Conservation (phyloP, 2,329 filamentous ascomycete species). For the Ascochyta koolunga region DNA sequence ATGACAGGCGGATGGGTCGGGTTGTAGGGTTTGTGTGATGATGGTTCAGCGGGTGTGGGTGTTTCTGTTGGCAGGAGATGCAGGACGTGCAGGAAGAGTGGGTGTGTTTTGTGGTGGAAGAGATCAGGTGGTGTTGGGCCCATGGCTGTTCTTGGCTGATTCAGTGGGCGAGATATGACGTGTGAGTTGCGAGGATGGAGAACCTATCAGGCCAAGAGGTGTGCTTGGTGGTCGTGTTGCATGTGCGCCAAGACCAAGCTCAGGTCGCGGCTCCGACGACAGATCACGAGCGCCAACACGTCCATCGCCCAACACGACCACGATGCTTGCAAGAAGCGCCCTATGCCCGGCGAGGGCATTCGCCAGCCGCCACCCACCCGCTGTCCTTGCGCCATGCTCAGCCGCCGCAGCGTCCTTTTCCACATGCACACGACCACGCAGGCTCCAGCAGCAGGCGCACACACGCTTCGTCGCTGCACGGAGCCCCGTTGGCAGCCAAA, state of each 20-base stretch:
- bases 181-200: conserved; percentile 3
- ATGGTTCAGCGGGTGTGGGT: no score
- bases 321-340: conserved; percentile 41
- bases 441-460: conserved; percentile 27
- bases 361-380: conserved; percentile 35
- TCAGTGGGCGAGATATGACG: conserved; percentile 17
- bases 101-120: conserved; percentile 1
- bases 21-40: neutral
- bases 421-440: conserved; percentile 35
- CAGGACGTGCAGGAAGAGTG: neutral
- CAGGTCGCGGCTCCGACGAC: conserved; percentile 9
- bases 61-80: neutral
- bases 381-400: conserved; percentile 31
- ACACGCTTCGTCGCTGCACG: conserved; percentile 17
- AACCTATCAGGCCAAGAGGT: neutral
- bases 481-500: conserved; percentile 11
- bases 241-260: conserved; percentile 13
- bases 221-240: neutral
- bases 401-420: conserved; percentile 35
- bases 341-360: conserved; percentile 42
- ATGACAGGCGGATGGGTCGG: neutral
- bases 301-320: conserved; percentile 13
- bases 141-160: conserved; percentile 10
- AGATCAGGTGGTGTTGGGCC: conserved; percentile 1
- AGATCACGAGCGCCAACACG: neutral